A percentile compares a stretch with the other conserved stretches of the same genome.
Evolutionary conservation across 2,329 filamentous ascomycete species (phyloP).

Genomic region (Volutella citrinella): DNA sequence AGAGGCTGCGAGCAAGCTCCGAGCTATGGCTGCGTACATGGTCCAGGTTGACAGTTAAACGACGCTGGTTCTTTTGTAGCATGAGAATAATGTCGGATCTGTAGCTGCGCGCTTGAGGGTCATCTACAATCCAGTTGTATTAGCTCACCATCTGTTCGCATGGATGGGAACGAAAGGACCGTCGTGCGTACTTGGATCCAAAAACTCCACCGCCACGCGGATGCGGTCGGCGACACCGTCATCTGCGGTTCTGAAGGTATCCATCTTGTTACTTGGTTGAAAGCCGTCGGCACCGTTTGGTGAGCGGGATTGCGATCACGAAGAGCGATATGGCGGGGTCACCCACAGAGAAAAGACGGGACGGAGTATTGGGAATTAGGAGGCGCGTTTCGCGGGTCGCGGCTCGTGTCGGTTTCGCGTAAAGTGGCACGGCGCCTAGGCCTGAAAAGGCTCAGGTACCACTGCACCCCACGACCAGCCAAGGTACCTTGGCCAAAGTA

Average conservation of each 20-base stretch:
- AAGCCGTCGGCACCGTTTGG: too few species aligned
- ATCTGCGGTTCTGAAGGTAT: conserved; percentile 73
- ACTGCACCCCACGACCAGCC: too few species aligned
- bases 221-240: conserved; percentile 81
- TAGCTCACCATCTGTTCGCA: too few species aligned
- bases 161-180: too few species aligned
- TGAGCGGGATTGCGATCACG: conserved; percentile 8
- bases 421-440: conserved; percentile 24
- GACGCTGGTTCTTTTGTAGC: conserved; percentile 64
- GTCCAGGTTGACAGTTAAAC: conserved; percentile 75
- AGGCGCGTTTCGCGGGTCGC: conserved; percentile 16
- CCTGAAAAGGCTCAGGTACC: neutral
- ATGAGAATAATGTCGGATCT: conserved; percentile 82
- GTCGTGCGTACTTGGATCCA: conserved; percentile 91
- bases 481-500: neutral
- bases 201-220: conserved; percentile 84
- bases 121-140: conserved; percentile 39
- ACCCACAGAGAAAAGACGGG: conserved; percentile 10
- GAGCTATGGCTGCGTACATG: conserved; percentile 85
- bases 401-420: conserved; percentile 21
- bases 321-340: conserved; percentile 6
- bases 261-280: conserved; percentile 57
- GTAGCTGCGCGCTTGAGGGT: conserved; percentile 67
- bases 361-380: conserved; percentile 15
- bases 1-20: conserved; percentile 74